Conservation (phyloP, 2,329 filamentous ascomycete genomes). For the Leptographium radiaticola region DNA sequence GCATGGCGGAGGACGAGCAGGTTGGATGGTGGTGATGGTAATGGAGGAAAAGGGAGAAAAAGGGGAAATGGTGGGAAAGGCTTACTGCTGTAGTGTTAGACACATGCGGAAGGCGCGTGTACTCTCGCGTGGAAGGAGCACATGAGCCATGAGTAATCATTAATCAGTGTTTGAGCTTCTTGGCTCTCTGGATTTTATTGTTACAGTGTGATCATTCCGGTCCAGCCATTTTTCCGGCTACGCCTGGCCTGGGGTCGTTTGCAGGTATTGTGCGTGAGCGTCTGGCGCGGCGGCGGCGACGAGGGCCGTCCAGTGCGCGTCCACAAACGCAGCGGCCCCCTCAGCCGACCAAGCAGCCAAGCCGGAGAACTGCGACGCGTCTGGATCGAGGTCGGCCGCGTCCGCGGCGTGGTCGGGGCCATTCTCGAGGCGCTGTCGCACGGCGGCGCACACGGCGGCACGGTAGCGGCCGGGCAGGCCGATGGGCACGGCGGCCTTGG, state of each 20-base stretch:
- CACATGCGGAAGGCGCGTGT: not conserved
- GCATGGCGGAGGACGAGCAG: slow-evolving; percentile 14
- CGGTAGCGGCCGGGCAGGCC: slow-evolving; percentile 19
- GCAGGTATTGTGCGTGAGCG: not conserved
- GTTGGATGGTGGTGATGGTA: slow-evolving; percentile 4
- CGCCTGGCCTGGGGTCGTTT: not conserved
- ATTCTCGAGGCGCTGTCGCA: slow-evolving; percentile 23
- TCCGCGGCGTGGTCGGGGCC: not conserved
- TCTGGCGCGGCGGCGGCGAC: not conserved
- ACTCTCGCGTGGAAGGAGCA: not conserved
- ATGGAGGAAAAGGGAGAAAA: not conserved
- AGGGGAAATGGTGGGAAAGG: not conserved
- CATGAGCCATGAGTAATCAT: not conserved
- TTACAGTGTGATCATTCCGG: not conserved
- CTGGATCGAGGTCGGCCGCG: not conserved
- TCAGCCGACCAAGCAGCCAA: slow-evolving; percentile 23
- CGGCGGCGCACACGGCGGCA: slow-evolving; percentile 23
- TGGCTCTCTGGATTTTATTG: not conserved
- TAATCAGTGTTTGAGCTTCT: not conserved
- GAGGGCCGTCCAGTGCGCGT: slow-evolving; percentile 23
- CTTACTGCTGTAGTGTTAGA: not conserved
- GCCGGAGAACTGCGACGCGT: not conserved
- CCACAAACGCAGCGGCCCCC: slow-evolving; percentile 28
- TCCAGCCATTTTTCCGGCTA: not conserved
- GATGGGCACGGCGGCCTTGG: slow-evolving; percentile 15